Base-by-base conservation (phyloP, 2,329 filamentous ascomycete genomes). In the Xylaria sp. region DNA sequence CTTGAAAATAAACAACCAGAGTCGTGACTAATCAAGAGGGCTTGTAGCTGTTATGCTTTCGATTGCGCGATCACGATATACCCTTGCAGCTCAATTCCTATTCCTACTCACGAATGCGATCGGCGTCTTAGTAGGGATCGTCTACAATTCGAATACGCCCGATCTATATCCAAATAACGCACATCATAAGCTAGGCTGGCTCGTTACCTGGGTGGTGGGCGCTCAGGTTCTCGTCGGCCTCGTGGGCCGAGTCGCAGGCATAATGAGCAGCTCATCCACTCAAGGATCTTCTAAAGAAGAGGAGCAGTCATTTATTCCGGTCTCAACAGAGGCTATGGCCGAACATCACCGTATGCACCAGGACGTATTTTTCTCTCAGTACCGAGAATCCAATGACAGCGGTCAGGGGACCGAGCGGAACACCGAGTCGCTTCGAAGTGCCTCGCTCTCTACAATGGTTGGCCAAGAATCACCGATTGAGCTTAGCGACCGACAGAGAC, bases 111-210 rank as follows among this genome's bases (percentile, higher is more conserved):
- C 85, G 42, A 93, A 94, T 76, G 85, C 83, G 2, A 73, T 90
- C 1, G 92, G 90, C 19, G 73, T 94, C 27, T 75, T 93, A 14
- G 78, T 92, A 30, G 89, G 88, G 7, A 85, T 88, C 58, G 82
- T 93, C 39, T 97, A 97, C 83, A 93, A 96, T 78, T 85, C 87
- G 66, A 89, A 87, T 71, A 97, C 93, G 0, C 93, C 94, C 0
- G 93, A 97, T 76, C 82, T 98, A 24, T 98, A 97, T 78, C 89
- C 90, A 36, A 90, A 92, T 77, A 97, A 97, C 77, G 88, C 91
- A n/a, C 94, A 98, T 79, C 90, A 94, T 82, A 94, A 92, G 79
- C 86, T 95, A 51, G 94, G 94, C 63, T 98, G 95, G 95, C 84
- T 93, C 50, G 85, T 91, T 34, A 95, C 92, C 2, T 92, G 88